Percentiles rank a stretch among this genome's conserved stretches.
Conservation (phyloP, 805 yeast genomes). For the Kodamaea laetipori region DNA sequence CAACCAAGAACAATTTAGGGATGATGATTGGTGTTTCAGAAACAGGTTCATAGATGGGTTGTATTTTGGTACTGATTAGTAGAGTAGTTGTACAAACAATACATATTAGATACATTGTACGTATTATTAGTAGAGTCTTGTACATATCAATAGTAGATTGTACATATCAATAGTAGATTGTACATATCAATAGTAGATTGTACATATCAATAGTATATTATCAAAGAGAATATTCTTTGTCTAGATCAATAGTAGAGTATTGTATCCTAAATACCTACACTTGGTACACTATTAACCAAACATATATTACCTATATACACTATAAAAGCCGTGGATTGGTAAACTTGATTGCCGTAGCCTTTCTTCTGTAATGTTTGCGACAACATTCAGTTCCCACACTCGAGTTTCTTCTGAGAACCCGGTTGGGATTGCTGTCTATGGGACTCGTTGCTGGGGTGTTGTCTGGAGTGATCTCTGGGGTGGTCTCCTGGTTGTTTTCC, state of each 20-base stretch:
- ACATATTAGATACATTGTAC: too few relatives aligned
- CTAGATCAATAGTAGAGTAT: too few relatives aligned
- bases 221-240: too few relatives aligned
- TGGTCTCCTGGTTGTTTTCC: neutral
- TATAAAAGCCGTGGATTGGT: constrained; percentile 32
- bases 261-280: too few relatives aligned
- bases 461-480: neutral
- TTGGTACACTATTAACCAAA: neutral
- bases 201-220: too few relatives aligned
- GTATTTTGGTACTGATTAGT: constrained; percentile 68
- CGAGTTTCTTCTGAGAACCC: constrained; percentile 7
- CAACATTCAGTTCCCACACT: neutral
- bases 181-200: too few relatives aligned
- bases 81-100: too few relatives aligned
- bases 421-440: too few relatives aligned
- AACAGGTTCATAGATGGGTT: constrained; percentile 71
- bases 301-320: neutral
- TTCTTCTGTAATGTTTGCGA: constrained; percentile 43
- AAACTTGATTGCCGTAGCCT: constrained; percentile 51
- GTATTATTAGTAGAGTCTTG: too few relatives aligned
- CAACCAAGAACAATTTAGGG: constrained; percentile 44
- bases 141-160: too few relatives aligned
- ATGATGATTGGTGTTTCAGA: constrained; percentile 60
- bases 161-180: too few relatives aligned
- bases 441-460: neutral